These are phyloP conservation scores for Brassica carinata DNA, from an alignment of 345 rosid species.

Conservation along the genomic window DNA sequence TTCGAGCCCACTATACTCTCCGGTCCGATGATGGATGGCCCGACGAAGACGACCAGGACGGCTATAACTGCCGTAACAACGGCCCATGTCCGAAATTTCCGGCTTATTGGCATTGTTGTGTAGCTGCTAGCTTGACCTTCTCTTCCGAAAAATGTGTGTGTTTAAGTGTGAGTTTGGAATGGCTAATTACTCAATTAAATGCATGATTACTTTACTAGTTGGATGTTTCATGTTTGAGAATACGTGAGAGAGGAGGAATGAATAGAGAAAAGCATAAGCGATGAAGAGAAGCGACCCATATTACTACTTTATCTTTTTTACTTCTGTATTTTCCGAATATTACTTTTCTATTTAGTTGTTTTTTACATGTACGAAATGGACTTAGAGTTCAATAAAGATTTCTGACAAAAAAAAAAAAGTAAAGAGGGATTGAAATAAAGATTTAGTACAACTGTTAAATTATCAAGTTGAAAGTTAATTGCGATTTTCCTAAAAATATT, in stretches of 20 bases:
- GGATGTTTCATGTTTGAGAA: slow-evolving; percentile 18
- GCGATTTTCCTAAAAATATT: neutral
- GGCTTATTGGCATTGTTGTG: slow-evolving; percentile 15
- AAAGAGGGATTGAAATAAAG: neutral
- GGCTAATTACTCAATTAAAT: slow-evolving; percentile 17
- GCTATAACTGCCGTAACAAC: slow-evolving; percentile 4
- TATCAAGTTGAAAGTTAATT: neutral
- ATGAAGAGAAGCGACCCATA: slow-evolving; percentile 11
- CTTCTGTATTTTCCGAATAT: neutral
- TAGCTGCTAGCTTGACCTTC: slow-evolving; percentile 1
- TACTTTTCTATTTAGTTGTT: neutral
- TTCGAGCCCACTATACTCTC: slow-evolving; percentile 29
- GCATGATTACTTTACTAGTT: neutral
- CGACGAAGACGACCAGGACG: slow-evolving; percentile 15
- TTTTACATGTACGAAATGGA: neutral
- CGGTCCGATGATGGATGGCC: slow-evolving; percentile 30
- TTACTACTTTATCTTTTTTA: slow-evolving; percentile 2
- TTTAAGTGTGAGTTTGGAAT: slow-evolving; percentile 12
- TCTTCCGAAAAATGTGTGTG: slow-evolving; percentile 13
- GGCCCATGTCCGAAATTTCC: slow-evolving; percentile 23
- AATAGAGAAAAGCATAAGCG: slow-evolving; percentile 18
- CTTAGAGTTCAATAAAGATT: neutral
- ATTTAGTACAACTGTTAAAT: neutral
- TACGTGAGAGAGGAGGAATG: slow-evolving; percentile 12
- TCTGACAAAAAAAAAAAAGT: neutral